Base-by-base conservation (phyloP, 768 basidiomycete genomes). In the Lentinus brumalis region DNA sequence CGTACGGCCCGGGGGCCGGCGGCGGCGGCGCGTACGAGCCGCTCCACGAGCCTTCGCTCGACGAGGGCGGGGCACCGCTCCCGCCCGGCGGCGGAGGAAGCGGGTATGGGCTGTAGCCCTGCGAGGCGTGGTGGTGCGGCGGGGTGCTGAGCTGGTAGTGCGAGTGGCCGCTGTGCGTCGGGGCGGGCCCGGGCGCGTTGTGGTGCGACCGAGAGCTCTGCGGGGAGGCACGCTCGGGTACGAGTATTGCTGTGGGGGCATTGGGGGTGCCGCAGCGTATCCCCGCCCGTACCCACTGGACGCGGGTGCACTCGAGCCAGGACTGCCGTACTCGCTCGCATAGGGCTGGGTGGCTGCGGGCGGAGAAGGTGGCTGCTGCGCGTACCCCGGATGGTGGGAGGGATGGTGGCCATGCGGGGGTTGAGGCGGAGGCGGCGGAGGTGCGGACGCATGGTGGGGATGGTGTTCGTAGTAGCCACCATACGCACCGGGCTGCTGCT, bases 71-170 rank as follows among this genome's bases (percentile, higher is more conserved):
- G 35, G 56, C 63, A n/a, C 45, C 42, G 53, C 32, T 49, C 35
- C 57, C 40, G 51, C 59, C 59, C 50, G 66, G 64, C 21, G 59
- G 68, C 31, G 68, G 70, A 59, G 66, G 64, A 15, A 61, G 65
- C 49, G 68, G 70, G 64, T 71, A 69, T 59, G 60, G 64, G 62
- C 62, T 67, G 64, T 67, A 68, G 14, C 67, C 66, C 35, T 62
- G 60, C 59, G 65, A 53, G 51, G 60, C 57, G 52, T 66, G 66
- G 51, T 60, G 65, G 18, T 65, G 64, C 49, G 67, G 67, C 15
- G 70, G 69, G 41, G 67, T 63, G 66, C 69, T 68, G 29, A 70
- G 67, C 66, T 66, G 67, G 61, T 69, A 70, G 42, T 65, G 66
- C 42, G 59, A 55, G 57, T 53, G 56, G 40, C 35, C 29, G 50